phyloP scores from a whole-genome alignment of 2,329 filamentous ascomycete species.

The Dothideomycetidae sp. region DNA sequence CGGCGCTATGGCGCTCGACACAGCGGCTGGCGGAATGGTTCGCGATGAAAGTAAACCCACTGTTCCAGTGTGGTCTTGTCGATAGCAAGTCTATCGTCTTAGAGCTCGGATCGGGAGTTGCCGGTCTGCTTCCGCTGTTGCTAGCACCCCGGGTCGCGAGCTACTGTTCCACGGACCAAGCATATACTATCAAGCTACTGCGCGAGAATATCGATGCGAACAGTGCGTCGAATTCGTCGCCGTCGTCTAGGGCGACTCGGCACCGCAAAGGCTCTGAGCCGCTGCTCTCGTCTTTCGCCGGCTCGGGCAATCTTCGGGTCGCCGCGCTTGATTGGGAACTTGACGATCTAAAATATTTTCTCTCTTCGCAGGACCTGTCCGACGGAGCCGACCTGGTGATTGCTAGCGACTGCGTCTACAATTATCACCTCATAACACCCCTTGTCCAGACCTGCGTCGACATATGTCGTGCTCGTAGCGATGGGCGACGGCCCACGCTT shows the following conservation, averaged over 20 bases:
- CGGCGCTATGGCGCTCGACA: slow-evolving; percentile 82
- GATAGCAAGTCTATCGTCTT: slow-evolving; percentile 45
- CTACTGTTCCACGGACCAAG: slow-evolving; percentile 77
- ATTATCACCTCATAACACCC: slow-evolving; percentile 68
- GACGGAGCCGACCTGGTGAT: slow-evolving; percentile 42
- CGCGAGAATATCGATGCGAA: slow-evolving; percentile 62
- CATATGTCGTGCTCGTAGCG: slow-evolving; percentile 46
- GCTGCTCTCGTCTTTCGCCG: not conserved
- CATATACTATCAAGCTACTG: slow-evolving; percentile 67
- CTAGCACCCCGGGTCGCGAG: slow-evolving; percentile 45
- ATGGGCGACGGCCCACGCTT: slow-evolving; percentile 39
- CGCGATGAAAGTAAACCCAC: slow-evolving; percentile 44
- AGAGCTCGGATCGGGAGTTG: slow-evolving; percentile 81
- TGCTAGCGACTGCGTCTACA: slow-evolving; percentile 92
- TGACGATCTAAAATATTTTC: slow-evolving; percentile 31
- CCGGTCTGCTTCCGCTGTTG: slow-evolving; percentile 60
- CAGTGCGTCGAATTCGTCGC: slow-evolving; percentile 3
- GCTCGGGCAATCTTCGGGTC: slow-evolving; percentile 1
- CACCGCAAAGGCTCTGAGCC: slow-evolving; percentile 1
- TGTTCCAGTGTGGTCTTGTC: slow-evolving; percentile 45
- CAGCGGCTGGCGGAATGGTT: slow-evolving; percentile 75
- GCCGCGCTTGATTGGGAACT: slow-evolving; percentile 65
- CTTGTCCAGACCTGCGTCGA: slow-evolving; percentile 72
- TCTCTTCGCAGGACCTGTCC: slow-evolving; percentile 34
- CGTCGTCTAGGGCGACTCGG: not conserved